Evolutionary conservation across 2,329 filamentous ascomycete genomes (phyloP), one percentile per base, ranked within the genome.

Genomic region (Trichoderma sp.): DNA sequence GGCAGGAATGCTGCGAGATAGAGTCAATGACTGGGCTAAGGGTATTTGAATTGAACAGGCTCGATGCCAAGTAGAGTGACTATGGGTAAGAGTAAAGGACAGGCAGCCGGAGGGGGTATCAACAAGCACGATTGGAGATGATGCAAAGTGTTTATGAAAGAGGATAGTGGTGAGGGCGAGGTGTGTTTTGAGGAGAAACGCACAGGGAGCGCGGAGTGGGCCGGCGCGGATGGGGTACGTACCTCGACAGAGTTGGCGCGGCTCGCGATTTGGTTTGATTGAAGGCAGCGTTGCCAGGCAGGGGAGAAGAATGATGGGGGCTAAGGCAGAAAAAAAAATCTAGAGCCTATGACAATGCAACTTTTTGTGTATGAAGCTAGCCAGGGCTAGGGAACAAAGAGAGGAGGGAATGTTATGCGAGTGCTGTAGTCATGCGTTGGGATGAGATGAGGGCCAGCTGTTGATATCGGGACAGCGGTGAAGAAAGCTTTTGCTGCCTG

Each of bases 1-100:
- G 82, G 80, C 81, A 82, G 83, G 83, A 84, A 84, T 84, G 83
- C 79, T 84, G 77, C 80, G 78, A 77, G 75, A 78, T 77, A 80
- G 72, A 75, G 80, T 77, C 76, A 79, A 78, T 68, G 75, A 77
- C 80, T 82, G 79, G 75, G 79, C 77, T 75, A 79, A 77, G 76
- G 45, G 76, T 79, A 81, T 80, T 81, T 80, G 78, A 82, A 45
- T 78, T 76, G 78, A 75, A 76, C 79, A 78, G 76, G 75, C 77
- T 76, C n/a, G 76, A 65, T 77, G 74, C 75, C 68, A 76, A 77
- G 76, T 21, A 67, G 78, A 50, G 63, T 67, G 66, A 75, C 59
- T 56, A 50, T 56, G 66, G 38, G 71, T 75, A 65, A 75, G 77
- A 35, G 24, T 75, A 62, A 45, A 76, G 60, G 59, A 66, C 76